Percentiles rank a stretch among this genome's conserved stretches.
phyloP scores from a whole-genome alignment of 2,329 filamentous ascomycete species.

The Acrocalymma vagum region DNA sequence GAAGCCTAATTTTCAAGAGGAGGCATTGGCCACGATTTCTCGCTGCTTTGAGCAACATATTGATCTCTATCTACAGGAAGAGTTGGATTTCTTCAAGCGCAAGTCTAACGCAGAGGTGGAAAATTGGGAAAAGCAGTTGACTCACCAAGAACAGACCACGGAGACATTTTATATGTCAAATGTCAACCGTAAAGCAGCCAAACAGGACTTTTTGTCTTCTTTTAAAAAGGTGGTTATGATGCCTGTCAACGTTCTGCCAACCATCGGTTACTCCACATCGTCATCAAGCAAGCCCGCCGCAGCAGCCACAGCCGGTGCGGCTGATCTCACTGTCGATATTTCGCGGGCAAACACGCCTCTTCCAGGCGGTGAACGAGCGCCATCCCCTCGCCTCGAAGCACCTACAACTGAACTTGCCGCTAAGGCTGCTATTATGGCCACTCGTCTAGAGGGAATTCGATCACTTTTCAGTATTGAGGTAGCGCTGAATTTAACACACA shows the following conservation, averaged over 20 bases:
- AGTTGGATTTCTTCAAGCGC: slow-evolving; percentile 83
- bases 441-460: slow-evolving; percentile 90
- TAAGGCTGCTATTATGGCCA: slow-evolving; percentile 97
- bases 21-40: slow-evolving; percentile 72
- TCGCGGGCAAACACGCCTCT: slow-evolving; percentile 49
- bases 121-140: slow-evolving; percentile 90
- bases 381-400: slow-evolving; percentile 63
- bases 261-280: slow-evolving; percentile 56
- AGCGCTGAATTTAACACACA: slow-evolving; percentile 86
- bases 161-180: slow-evolving; percentile 98
- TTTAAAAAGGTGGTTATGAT: slow-evolving; percentile 99
- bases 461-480: slow-evolving; percentile 97
- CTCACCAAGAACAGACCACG: slow-evolving; percentile 86
- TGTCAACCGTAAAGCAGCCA: slow-evolving; percentile 91
- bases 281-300: slow-evolving; percentile 47
- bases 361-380: slow-evolving; percentile 41
- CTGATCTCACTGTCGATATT: slow-evolving; percentile 36
- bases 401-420: slow-evolving; percentile 92
- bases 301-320: slow-evolving; percentile 28
- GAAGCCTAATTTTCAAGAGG: slow-evolving; percentile 67
- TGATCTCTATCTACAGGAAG: slow-evolving; percentile 92
- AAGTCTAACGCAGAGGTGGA: slow-evolving; percentile 79
- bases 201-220: slow-evolving; percentile 93
- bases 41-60: slow-evolving; percentile 89
- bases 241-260: slow-evolving; percentile 89